Evolutionary conservation across 2,329 filamentous ascomycete species (phyloP), one percentile per base, ranked within the genome.

Genomic region (Lachnellula subtilissima): DNA sequence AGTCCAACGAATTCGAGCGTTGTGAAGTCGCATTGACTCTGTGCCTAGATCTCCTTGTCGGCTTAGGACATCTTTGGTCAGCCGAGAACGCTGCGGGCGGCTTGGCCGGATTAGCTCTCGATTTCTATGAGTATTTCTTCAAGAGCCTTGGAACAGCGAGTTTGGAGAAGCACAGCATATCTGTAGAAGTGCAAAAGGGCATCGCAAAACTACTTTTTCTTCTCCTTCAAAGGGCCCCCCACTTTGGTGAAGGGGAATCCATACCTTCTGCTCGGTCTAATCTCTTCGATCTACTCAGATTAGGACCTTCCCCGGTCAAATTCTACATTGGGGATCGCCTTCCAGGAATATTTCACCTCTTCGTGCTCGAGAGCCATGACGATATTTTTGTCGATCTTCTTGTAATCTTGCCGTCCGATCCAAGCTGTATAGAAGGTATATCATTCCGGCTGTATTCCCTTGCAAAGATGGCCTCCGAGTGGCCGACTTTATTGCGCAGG

Each of bases 401-500:
- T n/a, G 78, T 83, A 17, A 88, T 80, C 62, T 77, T 99, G n/a
- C 91, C 93, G 0, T 79, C 78, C 3, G 85, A 95, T 61, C 76
- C 81, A 4, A 82, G 85, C 35, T 86, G 85, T 71, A 73, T 79
- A 12, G 92, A 97, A 71, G 93, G 91, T 0, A 93, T 97, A 63
- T 89, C 91, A 0, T 82, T 96, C 61, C 86, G 94, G 5, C 75
- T 97, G 2, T 82, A 89, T 59, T 83, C 90, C 8, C 75, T 97
- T 11, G 83, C 88, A 1, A 84, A 85, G 54, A 75, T 99, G 56
- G 94, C 89, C 23, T 89, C 90, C 32, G 75, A 78, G 50, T 97
- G 93, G 89, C 86, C 91, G 57, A 96, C 92, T 0, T 78, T 97
- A 19, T 78, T 97, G 45, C 86, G 92, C 51, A 85, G 88, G 61